Conservation (phyloP, 345 rosid genomes). For the Luvunga scandens region DNA sequence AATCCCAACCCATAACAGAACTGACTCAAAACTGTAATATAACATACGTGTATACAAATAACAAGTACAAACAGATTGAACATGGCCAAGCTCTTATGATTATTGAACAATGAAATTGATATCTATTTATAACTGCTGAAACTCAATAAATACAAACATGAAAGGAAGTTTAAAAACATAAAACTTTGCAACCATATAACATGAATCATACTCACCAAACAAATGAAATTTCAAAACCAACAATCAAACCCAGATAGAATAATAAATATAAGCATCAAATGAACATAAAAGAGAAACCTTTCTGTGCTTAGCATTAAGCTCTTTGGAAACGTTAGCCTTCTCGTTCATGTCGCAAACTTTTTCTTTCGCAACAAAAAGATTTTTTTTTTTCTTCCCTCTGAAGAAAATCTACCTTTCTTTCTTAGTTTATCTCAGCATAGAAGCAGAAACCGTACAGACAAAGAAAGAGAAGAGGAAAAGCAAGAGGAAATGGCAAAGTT, state of each 20-base stretch:
- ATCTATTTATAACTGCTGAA: not conserved
- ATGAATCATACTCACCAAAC: not conserved
- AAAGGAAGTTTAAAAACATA: not conserved
- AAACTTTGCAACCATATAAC: constrained; percentile 15
- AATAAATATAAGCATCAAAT: constrained; percentile 1
- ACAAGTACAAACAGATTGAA: not conserved
- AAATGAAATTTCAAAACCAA: constrained; percentile 5
- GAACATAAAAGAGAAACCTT: constrained; percentile 38
- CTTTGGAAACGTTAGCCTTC: constrained; percentile 64
- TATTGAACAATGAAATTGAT: not conserved
- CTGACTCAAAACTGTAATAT: not conserved
- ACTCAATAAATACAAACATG: not conserved
- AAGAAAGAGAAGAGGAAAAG: not conserved
- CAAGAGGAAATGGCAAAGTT: constrained; percentile 17
- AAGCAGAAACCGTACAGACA: not conserved
- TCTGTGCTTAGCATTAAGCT: constrained; percentile 53
- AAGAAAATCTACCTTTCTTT: not conserved
- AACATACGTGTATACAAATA: constrained; percentile 4
- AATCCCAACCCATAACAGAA: not conserved
- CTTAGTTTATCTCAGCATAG: not conserved
- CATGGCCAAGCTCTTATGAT: not conserved
- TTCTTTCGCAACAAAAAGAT: not conserved
- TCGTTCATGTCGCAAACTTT: constrained; percentile 42
- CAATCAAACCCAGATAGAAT: not conserved
- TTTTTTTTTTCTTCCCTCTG: not conserved